Conservation (phyloP, 805 yeast genomes). For the Cyberlindnera euphorbiiphila region DNA sequence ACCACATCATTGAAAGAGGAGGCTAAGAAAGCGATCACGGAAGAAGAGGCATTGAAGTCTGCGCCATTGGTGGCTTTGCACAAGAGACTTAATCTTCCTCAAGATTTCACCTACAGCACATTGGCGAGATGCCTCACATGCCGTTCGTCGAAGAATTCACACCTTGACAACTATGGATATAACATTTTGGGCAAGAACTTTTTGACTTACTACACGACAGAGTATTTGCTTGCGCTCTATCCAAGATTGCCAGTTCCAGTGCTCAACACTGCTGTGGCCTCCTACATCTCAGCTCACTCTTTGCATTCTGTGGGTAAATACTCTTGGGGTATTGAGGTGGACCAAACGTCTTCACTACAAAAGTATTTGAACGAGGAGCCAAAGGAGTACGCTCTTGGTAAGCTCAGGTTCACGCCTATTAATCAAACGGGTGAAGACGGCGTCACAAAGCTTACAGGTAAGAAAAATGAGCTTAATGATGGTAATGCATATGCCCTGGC, state of each 20-base stretch:
- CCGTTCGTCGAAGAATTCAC: constrained; percentile 36
- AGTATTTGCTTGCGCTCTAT: constrained; percentile 66
- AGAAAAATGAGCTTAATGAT: constrained; percentile 25
- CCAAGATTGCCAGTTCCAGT: constrained; percentile 88
- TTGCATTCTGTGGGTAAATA: constrained; percentile 61
- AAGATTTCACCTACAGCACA: constrained; percentile 53
- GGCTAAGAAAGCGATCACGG: constrained; percentile 34
- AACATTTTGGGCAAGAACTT: constrained; percentile 79
- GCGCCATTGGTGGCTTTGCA: constrained; percentile 79
- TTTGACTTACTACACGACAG: constrained; percentile 70
- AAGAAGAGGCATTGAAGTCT: constrained; percentile 51
- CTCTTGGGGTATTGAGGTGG: constrained; percentile 86
- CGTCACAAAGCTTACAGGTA: constrained; percentile 41
- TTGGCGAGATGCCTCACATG: constrained; percentile 81
- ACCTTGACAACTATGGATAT: constrained; percentile 73
- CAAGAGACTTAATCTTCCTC: constrained; percentile 65
- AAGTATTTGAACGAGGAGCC: constrained; percentile 68
- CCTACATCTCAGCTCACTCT: constrained; percentile 66
- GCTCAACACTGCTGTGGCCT: constrained; percentile 68
- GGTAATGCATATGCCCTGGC: constrained; percentile 52
- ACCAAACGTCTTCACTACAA: constrained; percentile 56
- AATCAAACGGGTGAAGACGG: constrained; percentile 42
- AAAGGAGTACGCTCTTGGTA: constrained; percentile 64
- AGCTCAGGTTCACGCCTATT: constrained; percentile 46
- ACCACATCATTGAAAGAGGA: constrained; percentile 2